Evolutionary conservation across 2,329 filamentous ascomycete genomes (phyloP).

Genomic region (Didymella sp.): DNA sequence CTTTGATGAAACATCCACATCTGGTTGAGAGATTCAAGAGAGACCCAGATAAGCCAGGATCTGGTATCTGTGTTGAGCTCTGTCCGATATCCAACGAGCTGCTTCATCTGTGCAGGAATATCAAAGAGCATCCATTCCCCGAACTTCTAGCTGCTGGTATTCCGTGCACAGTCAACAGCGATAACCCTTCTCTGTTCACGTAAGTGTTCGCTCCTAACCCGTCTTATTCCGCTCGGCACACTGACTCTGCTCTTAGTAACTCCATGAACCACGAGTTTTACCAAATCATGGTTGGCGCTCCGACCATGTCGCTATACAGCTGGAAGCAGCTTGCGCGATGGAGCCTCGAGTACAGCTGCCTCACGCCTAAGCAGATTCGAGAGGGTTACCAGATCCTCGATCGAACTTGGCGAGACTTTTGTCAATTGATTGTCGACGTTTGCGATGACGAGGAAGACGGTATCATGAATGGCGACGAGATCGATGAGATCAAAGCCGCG

Average conservation of each 20-base stretch:
- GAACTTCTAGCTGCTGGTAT: constrained; percentile 73
- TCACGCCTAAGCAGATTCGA: constrained; percentile 48
- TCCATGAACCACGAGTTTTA: constrained; percentile 79
- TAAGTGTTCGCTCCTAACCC: constrained; percentile 45
- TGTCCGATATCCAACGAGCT: constrained; percentile 82
- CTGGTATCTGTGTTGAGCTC: constrained; percentile 73
- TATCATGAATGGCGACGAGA: neutral
- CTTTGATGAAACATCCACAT: constrained; percentile 67
- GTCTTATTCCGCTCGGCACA: too few relatives aligned
- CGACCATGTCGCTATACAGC: constrained; percentile 70
- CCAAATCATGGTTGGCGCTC: constrained; percentile 73
- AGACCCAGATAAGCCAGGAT: constrained; percentile 33
- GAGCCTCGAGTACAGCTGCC: constrained; percentile 56
- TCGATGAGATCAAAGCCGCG: neutral
- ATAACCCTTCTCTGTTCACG: constrained; percentile 77
- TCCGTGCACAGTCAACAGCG: constrained; percentile 75
- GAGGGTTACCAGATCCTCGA: constrained; percentile 58
- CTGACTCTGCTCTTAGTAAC: constrained; percentile 57
- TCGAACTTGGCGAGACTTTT: constrained; percentile 65
- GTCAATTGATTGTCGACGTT: constrained; percentile 57
- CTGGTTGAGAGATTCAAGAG: constrained; percentile 69
- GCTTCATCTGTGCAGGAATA: constrained; percentile 70
- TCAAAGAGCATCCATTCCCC: constrained; percentile 72
- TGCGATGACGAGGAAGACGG: neutral
- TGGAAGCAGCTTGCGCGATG: constrained; percentile 68